Percentiles rank a stretch among this genome's conserved stretches.
These are phyloP conservation scores for Quercus berberidifolia DNA, from an alignment of 306 rosid genomes.

Conservation along the genomic window DNA sequence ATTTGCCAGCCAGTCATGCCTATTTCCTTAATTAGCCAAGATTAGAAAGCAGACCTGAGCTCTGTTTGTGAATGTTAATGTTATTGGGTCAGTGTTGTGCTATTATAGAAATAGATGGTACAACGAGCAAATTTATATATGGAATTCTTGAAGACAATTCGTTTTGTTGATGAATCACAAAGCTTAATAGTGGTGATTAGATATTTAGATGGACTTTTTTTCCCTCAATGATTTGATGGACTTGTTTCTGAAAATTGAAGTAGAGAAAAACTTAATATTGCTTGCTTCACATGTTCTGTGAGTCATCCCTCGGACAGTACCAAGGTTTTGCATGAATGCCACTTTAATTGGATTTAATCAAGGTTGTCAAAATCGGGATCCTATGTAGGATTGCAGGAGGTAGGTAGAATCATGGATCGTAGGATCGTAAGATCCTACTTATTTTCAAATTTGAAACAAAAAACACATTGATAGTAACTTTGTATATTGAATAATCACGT, in stretches of 20 bases:
- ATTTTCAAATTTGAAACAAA: too few species aligned
- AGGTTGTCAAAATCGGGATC: too few species aligned
- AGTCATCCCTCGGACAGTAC: too few species aligned
- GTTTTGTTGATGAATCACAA: neutral
- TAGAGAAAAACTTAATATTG: neutral
- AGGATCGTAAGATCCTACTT: rapidly evolving
- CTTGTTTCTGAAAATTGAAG: neutral
- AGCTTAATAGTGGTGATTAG: too few species aligned
- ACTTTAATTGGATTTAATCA: too few species aligned
- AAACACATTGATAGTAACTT: too few species aligned
- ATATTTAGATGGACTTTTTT: too few species aligned
- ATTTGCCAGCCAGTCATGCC: too few species aligned
- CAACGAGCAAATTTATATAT: neutral
- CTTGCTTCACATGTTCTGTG: too few species aligned
- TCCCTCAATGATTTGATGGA: neutral
- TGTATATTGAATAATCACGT: too few species aligned
- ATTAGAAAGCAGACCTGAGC: neutral
- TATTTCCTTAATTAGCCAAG: too few species aligned
- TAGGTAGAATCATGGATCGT: rapidly evolving
- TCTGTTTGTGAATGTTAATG: neutral
- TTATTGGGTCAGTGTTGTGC: neutral
- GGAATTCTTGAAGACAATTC: neutral
- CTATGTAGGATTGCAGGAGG: rapidly evolving
- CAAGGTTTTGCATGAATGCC: too few species aligned
- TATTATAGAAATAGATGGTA: neutral